Evolutionary conservation across 768 basidiomycete species (phyloP).

Genomic region (Tephrocybe rancida): DNA sequence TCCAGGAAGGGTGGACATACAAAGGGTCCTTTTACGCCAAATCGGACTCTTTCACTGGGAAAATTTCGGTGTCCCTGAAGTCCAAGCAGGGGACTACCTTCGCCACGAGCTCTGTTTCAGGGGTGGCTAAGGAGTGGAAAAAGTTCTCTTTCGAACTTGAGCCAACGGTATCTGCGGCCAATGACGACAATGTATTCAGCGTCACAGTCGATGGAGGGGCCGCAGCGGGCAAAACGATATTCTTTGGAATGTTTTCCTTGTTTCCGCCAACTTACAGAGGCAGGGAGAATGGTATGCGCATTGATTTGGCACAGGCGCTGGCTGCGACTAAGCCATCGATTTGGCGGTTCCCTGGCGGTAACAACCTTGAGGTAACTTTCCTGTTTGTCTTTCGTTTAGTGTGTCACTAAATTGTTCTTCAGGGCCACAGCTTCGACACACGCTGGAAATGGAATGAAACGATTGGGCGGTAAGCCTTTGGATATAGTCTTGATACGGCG

Average conservation of each 20-base stretch:
- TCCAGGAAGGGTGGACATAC: constrained; percentile 57
- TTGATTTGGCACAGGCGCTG: constrained; percentile 55
- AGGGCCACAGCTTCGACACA: constrained; percentile 48
- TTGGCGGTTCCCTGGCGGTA: constrained; percentile 39
- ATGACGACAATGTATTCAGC: constrained; percentile 51
- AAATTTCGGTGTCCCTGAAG: constrained; percentile 38
- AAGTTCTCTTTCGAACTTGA: constrained; percentile 44
- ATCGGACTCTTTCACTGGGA: constrained; percentile 35
- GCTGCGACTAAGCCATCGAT: constrained; percentile 45
- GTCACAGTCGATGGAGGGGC: constrained; percentile 49
- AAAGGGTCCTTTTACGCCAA: constrained; percentile 53
- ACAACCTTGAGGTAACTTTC: constrained; percentile 33
- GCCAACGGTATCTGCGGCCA: constrained; percentile 40
- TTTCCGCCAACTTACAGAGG: constrained; percentile 67
- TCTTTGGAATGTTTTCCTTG: constrained; percentile 59
- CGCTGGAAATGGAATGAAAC: constrained; percentile 69
- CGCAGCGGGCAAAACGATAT: constrained; percentile 41
- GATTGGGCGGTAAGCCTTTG: constrained; percentile 42
- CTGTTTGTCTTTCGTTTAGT: background rate
- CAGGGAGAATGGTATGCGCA: constrained; percentile 58
- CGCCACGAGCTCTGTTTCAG: constrained; percentile 26
- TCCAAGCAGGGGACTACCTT: constrained; percentile 43
- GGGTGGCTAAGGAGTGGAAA: constrained; percentile 45
- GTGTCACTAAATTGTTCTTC: background rate
- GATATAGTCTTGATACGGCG: background rate